Evolutionary conservation across 2,329 filamentous ascomycete species (phyloP).

Genomic region (Verruconis gallopava): DNA sequence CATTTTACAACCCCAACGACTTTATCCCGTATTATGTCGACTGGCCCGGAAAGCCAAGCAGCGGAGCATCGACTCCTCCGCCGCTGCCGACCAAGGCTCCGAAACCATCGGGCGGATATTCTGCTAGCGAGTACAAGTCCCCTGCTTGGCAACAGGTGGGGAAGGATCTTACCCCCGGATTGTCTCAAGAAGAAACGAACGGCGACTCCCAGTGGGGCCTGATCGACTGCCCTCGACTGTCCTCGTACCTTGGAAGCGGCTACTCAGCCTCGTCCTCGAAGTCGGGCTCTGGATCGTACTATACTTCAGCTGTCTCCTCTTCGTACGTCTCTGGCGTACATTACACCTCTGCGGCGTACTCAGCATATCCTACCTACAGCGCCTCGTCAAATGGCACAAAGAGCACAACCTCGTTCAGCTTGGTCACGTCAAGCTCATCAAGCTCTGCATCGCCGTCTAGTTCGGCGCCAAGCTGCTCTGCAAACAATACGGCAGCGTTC

Average conservation of each 20-base stretch:
- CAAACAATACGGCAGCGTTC: slow-evolving; percentile 13
- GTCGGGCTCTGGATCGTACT: background rate
- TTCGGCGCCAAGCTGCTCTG: slow-evolving; percentile 10
- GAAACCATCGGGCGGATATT: slow-evolving; percentile 7
- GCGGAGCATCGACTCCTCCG: slow-evolving; percentile 12
- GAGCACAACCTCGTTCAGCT: background rate
- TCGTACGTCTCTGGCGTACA: background rate
- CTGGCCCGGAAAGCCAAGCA: slow-evolving; percentile 18
- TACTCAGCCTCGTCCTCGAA: background rate
- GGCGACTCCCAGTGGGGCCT: slow-evolving; percentile 20
- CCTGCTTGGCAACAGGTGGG: slow-evolving; percentile 19
- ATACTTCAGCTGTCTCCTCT: background rate
- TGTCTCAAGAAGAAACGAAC: slow-evolving; percentile 17
- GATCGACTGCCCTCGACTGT: slow-evolving; percentile 18
- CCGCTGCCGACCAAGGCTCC: slow-evolving; percentile 14
- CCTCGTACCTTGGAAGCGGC: background rate
- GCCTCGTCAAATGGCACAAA: background rate
- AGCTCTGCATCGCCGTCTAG: background rate
- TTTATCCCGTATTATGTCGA: slow-evolving; percentile 16
- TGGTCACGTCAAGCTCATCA: background rate
- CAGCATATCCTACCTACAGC: background rate
- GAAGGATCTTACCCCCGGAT: slow-evolving; percentile 14
- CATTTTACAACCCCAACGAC: slow-evolving; percentile 21
- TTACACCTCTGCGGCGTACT: background rate
- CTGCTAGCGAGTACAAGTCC: slow-evolving; percentile 10